A percentile compares a stretch with the other conserved stretches of the same genome.
phyloP scores from a whole-genome alignment of 2,329 filamentous ascomycete genomes.

The Pestalotiopsis sp. region DNA sequence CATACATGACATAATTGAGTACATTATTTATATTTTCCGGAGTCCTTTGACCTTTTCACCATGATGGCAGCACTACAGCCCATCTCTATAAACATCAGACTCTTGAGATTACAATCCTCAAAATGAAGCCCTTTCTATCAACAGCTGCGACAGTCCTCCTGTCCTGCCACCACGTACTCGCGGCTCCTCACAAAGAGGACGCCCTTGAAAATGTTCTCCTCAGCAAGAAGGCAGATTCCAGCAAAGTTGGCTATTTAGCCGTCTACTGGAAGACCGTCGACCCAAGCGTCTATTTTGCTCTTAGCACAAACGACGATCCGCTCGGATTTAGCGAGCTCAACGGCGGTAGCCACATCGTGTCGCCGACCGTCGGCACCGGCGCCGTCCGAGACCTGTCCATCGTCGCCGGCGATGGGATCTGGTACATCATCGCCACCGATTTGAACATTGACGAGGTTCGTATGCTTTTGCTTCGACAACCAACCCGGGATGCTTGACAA shows the following conservation, averaged over 20 bases:
- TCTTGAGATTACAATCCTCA: not conserved
- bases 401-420: not conserved
- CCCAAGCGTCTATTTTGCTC: not conserved
- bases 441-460: not conserved
- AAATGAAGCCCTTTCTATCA: not conserved
- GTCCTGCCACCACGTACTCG: not conserved
- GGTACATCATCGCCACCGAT: slow-evolving; percentile 4
- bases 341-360: not conserved
- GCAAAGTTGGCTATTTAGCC: slow-evolving; percentile 1
- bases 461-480: not conserved
- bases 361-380: not conserved
- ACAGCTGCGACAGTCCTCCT: not conserved
- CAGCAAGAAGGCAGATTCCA: not conserved
- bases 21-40: not conserved
- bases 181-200: not conserved
- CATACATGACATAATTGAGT: not conserved
- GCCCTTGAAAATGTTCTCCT: not conserved
- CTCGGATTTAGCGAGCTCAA: slow-evolving; percentile 1
- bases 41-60: not conserved
- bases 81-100: not conserved
- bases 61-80: not conserved
- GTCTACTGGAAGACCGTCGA: slow-evolving; percentile 1
- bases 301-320: slow-evolving; percentile 4
- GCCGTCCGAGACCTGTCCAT: slow-evolving; percentile 1
- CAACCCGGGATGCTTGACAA: too few species aligned